Evolutionary conservation across 768 basidiomycete genomes (phyloP), one percentile per base, ranked within the genome.

Genomic region (Podaxis mareebaensis): DNA sequence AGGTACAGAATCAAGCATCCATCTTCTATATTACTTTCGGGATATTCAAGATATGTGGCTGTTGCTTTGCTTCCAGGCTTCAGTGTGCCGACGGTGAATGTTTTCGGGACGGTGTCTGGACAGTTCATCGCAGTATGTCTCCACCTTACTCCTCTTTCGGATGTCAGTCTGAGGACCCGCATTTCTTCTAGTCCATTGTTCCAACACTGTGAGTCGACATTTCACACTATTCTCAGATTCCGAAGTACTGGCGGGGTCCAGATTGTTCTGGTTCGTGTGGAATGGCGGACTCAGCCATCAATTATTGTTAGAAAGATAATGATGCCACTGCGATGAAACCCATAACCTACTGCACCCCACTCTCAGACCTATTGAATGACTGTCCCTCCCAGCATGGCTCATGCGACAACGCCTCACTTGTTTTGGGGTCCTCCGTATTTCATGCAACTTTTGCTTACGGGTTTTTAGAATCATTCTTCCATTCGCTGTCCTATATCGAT

Each of bases 11-110:
- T 26, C 24, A 17, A 44, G 4, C 42, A 44, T 5, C 42, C 42
- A 44, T 44, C 42, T 44, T 44, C 8, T 33, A 33, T 4, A 28
- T 10, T 28, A 22, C 13, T 12, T 12, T 10, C 22, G 49, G 49
- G 22, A 13, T 51, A 4, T 51, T 24, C 26, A 24, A 11, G 24
- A 4, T 22, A 15, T 12, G 12, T 12, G 49, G 5, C 26, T 12
- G 8, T 26, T 13, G 10, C 53, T 52, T 20, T 22, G 56, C n/a
- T 26, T 46, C 33, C 65, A 89, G 87, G 88, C 20, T 90, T 85
- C 66, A 38, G 63, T 36, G 85, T 88, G 20, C 83, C 84, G 62
- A 74, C 82, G 0, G 79, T 88, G 42, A 85, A 86, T 67, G 73
- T 83, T 0, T 81, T 89, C 64, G 72, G 75, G 7, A 70, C 83